Percentiles rank a stretch among this genome's conserved stretches.
Evolutionary conservation across 768 basidiomycete species (phyloP).

Genomic region (Lanmaoa rubissima): DNA sequence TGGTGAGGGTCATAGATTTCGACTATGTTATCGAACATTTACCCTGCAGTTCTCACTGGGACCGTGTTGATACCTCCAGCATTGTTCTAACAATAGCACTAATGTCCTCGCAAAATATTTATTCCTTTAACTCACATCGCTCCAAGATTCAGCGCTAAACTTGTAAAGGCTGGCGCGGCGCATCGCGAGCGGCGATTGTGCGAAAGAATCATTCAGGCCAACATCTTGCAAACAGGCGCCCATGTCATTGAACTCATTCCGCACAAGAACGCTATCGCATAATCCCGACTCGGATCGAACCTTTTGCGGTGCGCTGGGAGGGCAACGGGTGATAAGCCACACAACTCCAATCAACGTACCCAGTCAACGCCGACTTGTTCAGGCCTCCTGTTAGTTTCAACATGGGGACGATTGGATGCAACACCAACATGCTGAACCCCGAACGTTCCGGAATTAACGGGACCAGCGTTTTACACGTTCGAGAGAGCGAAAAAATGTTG

Average conservation of each 20-base stretch:
- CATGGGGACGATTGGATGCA: not conserved
- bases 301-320: not conserved
- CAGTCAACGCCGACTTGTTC: not conserved
- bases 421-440: not conserved
- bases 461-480: too few species aligned
- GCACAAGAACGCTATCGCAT: not conserved
- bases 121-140: too few species aligned
- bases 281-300: not conserved
- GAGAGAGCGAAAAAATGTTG: too few species aligned
- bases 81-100: not conserved
- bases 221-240: not conserved
- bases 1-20: conserved; percentile 45
- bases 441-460: too few species aligned
- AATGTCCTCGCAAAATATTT: too few species aligned
- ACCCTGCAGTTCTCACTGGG: not conserved
- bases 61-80: not conserved
- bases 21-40: not conserved
- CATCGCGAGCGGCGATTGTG: not conserved
- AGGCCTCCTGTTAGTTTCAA: not conserved
- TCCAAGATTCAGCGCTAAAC: too few species aligned
- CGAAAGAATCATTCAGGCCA: not conserved
- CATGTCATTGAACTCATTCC: not conserved
- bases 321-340: not conserved
- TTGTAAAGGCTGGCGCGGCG: not conserved
- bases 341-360: not conserved